phyloP scores from a whole-genome alignment of 2,329 filamentous ascomycete species.

The Chaetomium sp. region DNA sequence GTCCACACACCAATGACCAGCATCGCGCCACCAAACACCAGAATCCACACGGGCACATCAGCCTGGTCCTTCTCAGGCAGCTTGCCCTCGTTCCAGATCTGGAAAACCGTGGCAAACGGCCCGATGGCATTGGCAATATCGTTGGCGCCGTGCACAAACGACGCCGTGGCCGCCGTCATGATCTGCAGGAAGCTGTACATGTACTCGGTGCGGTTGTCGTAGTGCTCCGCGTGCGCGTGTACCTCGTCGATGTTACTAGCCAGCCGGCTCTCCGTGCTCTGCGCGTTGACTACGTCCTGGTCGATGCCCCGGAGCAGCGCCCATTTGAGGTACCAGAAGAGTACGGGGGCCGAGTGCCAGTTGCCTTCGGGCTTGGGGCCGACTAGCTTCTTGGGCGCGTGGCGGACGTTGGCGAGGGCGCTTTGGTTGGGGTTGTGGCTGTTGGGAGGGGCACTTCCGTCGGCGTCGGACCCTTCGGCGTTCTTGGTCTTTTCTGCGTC shows the following conservation, averaged over 20 bases:
- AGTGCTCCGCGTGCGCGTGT: slow-evolving; percentile 52
- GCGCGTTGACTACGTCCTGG: slow-evolving; percentile 34
- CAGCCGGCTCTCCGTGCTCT: slow-evolving; percentile 36
- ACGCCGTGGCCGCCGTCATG: slow-evolving; percentile 55
- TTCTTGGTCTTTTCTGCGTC: neutral
- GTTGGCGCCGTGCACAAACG: slow-evolving; percentile 61
- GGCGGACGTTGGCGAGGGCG: slow-evolving; percentile 3
- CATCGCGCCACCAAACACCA: slow-evolving; percentile 32
- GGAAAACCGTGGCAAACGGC: slow-evolving; percentile 56
- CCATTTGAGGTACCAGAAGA: slow-evolving; percentile 41
- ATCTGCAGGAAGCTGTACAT: slow-evolving; percentile 55
- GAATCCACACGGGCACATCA: slow-evolving; percentile 53
- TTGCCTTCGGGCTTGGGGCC: slow-evolving; percentile 37
- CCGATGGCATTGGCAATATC: slow-evolving; percentile 59
- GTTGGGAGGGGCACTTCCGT: neutral
- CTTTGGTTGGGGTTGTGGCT: slow-evolving; percentile 12
- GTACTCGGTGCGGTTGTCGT: slow-evolving; percentile 56
- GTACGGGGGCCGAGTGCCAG: slow-evolving; percentile 37
- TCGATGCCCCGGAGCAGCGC: slow-evolving; percentile 42
- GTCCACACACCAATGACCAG: slow-evolving; percentile 51
- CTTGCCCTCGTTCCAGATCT: slow-evolving; percentile 48
- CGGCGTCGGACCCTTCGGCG: slow-evolving; percentile 1
- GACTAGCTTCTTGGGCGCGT: slow-evolving; percentile 27
- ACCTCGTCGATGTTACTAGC: slow-evolving; percentile 47
- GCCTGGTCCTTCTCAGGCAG: slow-evolving; percentile 37